Percentiles rank a stretch among this genome's conserved stretches.
phyloP scores from a whole-genome alignment of 306 rosid species.

The Cucumis sativus region Cucumber_9930_V3 NC_026661.2:18748001-18748500 shows the following conservation, averaged over 20 bases:
- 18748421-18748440: not conserved
- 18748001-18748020: constrained; percentile 33
- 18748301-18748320: constrained; percentile 3
- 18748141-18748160: constrained; percentile 60
- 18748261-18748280: not conserved
- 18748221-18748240: not conserved
- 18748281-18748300: not conserved
- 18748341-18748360: not conserved
- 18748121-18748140: constrained; percentile 15
- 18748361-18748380: not conserved
- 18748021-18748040: constrained; percentile 64
- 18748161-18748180: constrained; percentile 47
- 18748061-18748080: constrained; percentile 29
- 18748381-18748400: not conserved
- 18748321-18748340: constrained; percentile 4
- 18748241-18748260: not conserved
- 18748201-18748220: not conserved
- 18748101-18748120: constrained; percentile 8
- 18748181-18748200: constrained; percentile 48
- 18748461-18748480: constrained; percentile 7
- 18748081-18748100: constrained; percentile 19
- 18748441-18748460: not conserved
- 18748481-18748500: constrained; percentile 7
- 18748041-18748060: constrained; percentile 44
- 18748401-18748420: not conserved